These are phyloP conservation scores for Lichtheimia hyalospora DNA, from an alignment of 371 early-diverging fungal genomes.

Conservation along the genomic window DNA sequence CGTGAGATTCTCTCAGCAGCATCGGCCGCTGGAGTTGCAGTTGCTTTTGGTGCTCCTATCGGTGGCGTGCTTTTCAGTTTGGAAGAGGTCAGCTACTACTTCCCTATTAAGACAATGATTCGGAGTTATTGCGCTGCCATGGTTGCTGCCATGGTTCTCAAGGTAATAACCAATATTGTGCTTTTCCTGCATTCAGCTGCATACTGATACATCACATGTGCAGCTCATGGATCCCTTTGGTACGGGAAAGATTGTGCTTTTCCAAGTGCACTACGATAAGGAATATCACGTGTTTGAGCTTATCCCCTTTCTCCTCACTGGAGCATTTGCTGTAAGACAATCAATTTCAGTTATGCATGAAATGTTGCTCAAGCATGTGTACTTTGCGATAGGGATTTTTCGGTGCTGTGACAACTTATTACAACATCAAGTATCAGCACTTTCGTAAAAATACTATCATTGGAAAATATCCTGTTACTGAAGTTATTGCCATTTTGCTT, in stretches of 20 bases:
- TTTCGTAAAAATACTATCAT: constrained; percentile 57
- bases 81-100: constrained; percentile 90
- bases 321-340: constrained; percentile 75
- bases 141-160: constrained; percentile 80
- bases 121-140: constrained; percentile 90
- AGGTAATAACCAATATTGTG: constrained; percentile 38
- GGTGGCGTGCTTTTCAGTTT: constrained; percentile 89
- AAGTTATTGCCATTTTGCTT: constrained; percentile 74
- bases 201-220: not conserved
- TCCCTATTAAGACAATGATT: constrained; percentile 90
- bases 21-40: constrained; percentile 90
- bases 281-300: constrained; percentile 90
- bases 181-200: not conserved
- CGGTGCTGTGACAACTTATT: constrained; percentile 79
- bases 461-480: constrained; percentile 58
- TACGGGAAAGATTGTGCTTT: constrained; percentile 88
- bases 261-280: constrained; percentile 85
- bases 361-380: not conserved
- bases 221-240: constrained; percentile 85
- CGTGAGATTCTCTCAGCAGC: constrained; percentile 89
- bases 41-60: constrained; percentile 92
- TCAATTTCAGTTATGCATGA: not conserved
- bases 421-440: constrained; percentile 68
- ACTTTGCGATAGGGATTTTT: constrained; percentile 68
- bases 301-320: constrained; percentile 77